These are phyloP conservation scores for Gnaphalium uliginosum DNA, from an alignment of 129 eudicot genomes.

Conservation along the genomic window DNA sequence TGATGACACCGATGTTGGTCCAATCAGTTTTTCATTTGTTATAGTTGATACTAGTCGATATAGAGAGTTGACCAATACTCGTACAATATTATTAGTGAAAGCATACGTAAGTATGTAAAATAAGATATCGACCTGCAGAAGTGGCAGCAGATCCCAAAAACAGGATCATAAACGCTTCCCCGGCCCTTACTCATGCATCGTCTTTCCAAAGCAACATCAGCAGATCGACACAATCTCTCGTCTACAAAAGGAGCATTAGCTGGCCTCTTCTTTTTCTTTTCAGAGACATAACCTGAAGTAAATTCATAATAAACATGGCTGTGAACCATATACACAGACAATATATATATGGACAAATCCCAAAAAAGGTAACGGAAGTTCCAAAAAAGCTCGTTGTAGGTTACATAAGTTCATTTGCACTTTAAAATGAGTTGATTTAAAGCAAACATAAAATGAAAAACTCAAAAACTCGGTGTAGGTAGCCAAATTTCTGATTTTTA, in stretches of 20 bases:
- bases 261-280: slow-evolving; percentile 44
- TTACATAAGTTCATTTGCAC: too few species aligned
- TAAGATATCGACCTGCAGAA: slow-evolving; percentile 57
- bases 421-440: too few species aligned
- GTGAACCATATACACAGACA: neutral
- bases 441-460: too few species aligned
- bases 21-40: neutral
- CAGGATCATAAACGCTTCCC: slow-evolving; percentile 68
- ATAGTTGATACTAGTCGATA: neutral
- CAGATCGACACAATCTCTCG: slow-evolving; percentile 29
- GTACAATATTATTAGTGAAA: neutral
- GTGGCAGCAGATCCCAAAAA: slow-evolving; percentile 76
- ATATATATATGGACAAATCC: neutral
- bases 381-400: too few species aligned
- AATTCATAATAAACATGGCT: neutral
- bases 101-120: neutral
- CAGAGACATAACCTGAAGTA: slow-evolving; percentile 26
- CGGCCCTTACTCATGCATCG: slow-evolving; percentile 65
- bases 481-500: too few species aligned
- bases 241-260: slow-evolving; percentile 54
- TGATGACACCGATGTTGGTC: neutral
- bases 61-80: neutral
- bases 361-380: too few species aligned
- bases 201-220: slow-evolving; percentile 36
- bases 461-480: too few species aligned